These are phyloP conservation scores for Diaporthe vaccinii DNA, from an alignment of 2,329 filamentous ascomycete species.

Conservation along the genomic window DNA sequence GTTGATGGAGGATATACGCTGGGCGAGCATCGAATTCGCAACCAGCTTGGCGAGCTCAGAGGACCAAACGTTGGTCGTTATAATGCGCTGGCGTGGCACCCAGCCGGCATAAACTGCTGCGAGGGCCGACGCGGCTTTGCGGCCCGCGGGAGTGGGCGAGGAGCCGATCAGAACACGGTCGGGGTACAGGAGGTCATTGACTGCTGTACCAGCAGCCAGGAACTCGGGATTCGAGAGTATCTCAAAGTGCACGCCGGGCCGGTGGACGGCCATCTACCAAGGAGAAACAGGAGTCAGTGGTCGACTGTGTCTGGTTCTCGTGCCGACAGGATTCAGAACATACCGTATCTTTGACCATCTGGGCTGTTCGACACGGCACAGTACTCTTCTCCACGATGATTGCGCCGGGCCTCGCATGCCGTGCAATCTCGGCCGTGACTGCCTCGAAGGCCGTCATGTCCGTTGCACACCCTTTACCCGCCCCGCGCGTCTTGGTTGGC, in stretches of 20 bases:
- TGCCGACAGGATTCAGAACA: slow-evolving; percentile 45
- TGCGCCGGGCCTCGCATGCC: slow-evolving; percentile 73
- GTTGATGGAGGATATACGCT: slow-evolving; percentile 86
- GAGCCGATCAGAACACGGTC: slow-evolving; percentile 84
- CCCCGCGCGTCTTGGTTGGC: slow-evolving; percentile 79
- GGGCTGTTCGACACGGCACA: slow-evolving; percentile 81
- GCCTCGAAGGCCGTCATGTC: slow-evolving; percentile 81
- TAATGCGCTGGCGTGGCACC: slow-evolving; percentile 76
- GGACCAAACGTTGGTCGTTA: slow-evolving; percentile 81
- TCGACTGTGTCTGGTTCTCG: not conserved
- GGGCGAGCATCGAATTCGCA: slow-evolving; percentile 84
- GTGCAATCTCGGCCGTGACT: slow-evolving; percentile 76
- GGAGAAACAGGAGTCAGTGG: not conserved
- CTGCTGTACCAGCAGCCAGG: slow-evolving; percentile 81
- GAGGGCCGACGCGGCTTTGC: slow-evolving; percentile 73
- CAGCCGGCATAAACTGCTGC: slow-evolving; percentile 77
- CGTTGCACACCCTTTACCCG: slow-evolving; percentile 78
- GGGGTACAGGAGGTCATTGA: slow-evolving; percentile 77
- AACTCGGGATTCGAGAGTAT: slow-evolving; percentile 88
- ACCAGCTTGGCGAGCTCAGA: slow-evolving; percentile 85
- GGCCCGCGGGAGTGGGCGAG: slow-evolving; percentile 70
- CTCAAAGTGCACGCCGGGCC: slow-evolving; percentile 77
- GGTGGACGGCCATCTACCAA: slow-evolving; percentile 67
- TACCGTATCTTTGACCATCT: slow-evolving; percentile 78
- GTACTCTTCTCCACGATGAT: slow-evolving; percentile 88